Base-by-base conservation (phyloP, 441 rosid genomes). In the Lepidium campestre region DNA sequence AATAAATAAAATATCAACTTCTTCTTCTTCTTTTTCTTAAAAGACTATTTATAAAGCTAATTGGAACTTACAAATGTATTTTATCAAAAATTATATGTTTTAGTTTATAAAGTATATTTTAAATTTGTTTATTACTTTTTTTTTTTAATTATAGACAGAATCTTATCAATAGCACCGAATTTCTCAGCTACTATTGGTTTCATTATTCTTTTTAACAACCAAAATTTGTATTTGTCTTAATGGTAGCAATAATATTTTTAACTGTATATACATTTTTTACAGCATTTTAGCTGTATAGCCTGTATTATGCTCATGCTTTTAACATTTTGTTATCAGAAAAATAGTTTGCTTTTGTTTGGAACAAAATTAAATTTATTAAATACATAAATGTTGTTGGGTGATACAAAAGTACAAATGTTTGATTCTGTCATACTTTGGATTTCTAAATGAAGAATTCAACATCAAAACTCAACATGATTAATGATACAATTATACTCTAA, bases 151-250 rank as follows among this genome's bases (percentile, higher is more conserved):
- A 31, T 13, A 19, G 20, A n/a, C 0, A n/a, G 47, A 57, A 65
- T 65, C 67, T 49, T 57, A 64, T 64, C 70, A 55, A 50, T 47
- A 29, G 61, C 41, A 65, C 55, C 34, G 9, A 55, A n/a, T 37
- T 19, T 54, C 5, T 29, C 70, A 32, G 55, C 71, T 32, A 65
- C 61, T 55, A 40, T 57, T 4, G 66, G 18, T 65, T 65, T 57
- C 42, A 65, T 23, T 13, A 65, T 65, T 49, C 57, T 64, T 53
- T 53, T 40, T 49, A 71, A 65, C 61, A 3, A 65, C 71, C 60
- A 40, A 2, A 57, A 48, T 15, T 29, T 65, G 66, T 65, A 47
- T 64, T 57, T 64, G 40, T 40, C 32, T 23, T 11, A 14, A 40
- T 41, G 57, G 19, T 54, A 18, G 13, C 12, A n/a, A 2, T 70